Evolutionary conservation across 2,329 filamentous ascomycete genomes (phyloP), one percentile per base, ranked within the genome.

Genomic region (Fusarium denticulatum): DNA sequence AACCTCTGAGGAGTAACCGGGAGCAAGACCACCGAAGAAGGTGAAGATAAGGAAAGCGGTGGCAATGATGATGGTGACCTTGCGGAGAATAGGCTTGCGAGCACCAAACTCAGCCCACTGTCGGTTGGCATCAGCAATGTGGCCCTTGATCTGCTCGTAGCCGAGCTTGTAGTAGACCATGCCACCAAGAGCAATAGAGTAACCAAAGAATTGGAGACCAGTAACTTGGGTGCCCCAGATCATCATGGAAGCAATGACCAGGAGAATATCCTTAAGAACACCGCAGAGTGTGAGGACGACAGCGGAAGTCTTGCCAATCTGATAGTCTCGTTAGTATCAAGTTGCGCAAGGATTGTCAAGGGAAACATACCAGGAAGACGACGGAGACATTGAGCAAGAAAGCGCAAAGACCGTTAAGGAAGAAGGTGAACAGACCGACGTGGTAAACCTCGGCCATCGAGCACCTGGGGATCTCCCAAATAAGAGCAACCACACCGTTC

Each of bases 261-360:
- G 91, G 78, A 96, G 88, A 67, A 96, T 94, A 83, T 96, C 94
- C 88, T 96, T 96, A 73, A 96, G 90, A 43, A 96, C 93, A 86
- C 94, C 94, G 80, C 93, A 96, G 52, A 96, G 92, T 37, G 94
- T 96, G 79, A 96, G 91, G 77, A 96, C 92, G 61, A 96, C 91
- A 59, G 93, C 94, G 2, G 93, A 96, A 22, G 94, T 96, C 87
- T 93, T 95, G 86, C 94, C 94, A 80, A 96, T 96, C 93, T 95
- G 74, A 50, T 7, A n/a, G 4, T 4, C 20, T 3, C 16, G 67
- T 85, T 78, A 84, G 78, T 30, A 28, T 11, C 37, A 13, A 6
- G 18, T 13, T 39, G 6, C 5, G 15, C 32, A 9, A 24, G 7
- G 13, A 18, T 32, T 9, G 20, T 3, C 7, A 12, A 32, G 13